Evolutionary conservation across 1,284 basidiomycete genomes (phyloP).

Genomic region (Tetrapyrgos nigripes): DNA sequence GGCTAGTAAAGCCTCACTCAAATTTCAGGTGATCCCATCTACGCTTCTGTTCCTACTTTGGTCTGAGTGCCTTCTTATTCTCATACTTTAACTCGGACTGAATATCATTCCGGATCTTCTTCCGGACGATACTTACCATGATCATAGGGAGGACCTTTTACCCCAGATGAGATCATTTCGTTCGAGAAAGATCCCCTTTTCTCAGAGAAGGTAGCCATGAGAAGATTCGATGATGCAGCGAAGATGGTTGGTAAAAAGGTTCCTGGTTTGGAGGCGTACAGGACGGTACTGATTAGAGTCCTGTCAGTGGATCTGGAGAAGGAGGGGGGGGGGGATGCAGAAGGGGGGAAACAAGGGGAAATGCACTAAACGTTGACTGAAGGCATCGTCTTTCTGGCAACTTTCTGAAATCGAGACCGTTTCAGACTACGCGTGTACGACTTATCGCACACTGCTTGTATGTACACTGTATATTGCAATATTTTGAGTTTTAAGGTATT

Average conservation of each 20-base stretch:
- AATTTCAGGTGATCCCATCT: constrained; percentile 10
- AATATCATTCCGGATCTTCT: neutral
- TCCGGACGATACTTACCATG: neutral
- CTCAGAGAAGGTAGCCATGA: constrained; percentile 12
- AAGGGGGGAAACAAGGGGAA: too few relatives aligned
- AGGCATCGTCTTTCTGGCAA: too few relatives aligned
- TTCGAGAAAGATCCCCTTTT: constrained; percentile 15
- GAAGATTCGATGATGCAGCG: constrained; percentile 16
- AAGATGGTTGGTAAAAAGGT: constrained; percentile 11
- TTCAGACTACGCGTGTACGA: too few relatives aligned
- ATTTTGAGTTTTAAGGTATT: too few relatives aligned
- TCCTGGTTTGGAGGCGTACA: constrained; percentile 7
- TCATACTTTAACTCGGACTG: too few relatives aligned
- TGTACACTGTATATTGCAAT: too few relatives aligned
- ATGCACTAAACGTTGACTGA: too few relatives aligned
- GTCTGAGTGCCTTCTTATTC: too few relatives aligned
- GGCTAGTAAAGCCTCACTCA: constrained; percentile 10
- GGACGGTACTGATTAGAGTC: neutral
- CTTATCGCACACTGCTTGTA: too few relatives aligned
- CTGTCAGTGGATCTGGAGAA: too few relatives aligned
- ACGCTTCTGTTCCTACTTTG: neutral
- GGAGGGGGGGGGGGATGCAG: too few relatives aligned
- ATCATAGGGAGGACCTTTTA: constrained; percentile 14
- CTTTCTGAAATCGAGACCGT: too few relatives aligned
- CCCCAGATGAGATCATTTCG: neutral